These are phyloP conservation scores for Boletus holoroseus DNA, from an alignment of 1,284 basidiomycete genomes.

Conservation along the genomic window DNA sequence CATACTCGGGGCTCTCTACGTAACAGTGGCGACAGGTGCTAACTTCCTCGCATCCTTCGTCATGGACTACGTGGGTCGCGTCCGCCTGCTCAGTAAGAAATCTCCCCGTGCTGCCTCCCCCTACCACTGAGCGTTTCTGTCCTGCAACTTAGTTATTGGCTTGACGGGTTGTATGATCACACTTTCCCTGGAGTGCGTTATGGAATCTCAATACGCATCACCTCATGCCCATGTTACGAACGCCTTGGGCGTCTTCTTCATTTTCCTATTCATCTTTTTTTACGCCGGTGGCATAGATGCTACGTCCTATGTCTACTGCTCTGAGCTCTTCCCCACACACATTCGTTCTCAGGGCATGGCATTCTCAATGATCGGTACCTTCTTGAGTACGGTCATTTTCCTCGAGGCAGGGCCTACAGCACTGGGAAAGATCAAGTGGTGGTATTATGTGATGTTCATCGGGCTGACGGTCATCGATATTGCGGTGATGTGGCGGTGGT, in stretches of 20 bases:
- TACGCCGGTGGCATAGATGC: conserved; percentile 5
- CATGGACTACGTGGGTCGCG: conserved; percentile 3
- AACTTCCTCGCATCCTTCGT: conserved; percentile 1
- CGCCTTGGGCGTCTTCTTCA: not conserved
- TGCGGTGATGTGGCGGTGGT: conserved; percentile 1
- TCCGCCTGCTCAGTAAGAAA: conserved; percentile 2
- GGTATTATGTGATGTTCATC: conserved; percentile 14
- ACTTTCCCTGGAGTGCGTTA: not conserved
- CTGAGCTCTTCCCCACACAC: conserved; percentile 19
- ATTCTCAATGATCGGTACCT: conserved; percentile 20
- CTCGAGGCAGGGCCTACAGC: conserved; percentile 15
- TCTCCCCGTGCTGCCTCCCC: not conserved
- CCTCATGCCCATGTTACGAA: not conserved
- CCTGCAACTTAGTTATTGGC: not conserved
- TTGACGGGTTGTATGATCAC: not conserved
- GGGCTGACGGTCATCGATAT: conserved; percentile 1
- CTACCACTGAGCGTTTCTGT: not conserved
- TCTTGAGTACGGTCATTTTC: conserved; percentile 15
- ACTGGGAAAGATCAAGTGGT: conserved; percentile 14
- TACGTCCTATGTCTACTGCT: conserved; percentile 14
- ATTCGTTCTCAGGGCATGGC: conserved; percentile 18
- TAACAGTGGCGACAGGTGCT: not conserved
- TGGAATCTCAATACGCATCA: conserved; percentile 1
- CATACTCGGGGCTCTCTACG: not conserved
- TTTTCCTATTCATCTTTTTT: conserved; percentile 2